Evolutionary conservation across 192 early-diverging fungal species (phyloP).

Genomic region (Coemansia nantahalensis): DNA sequence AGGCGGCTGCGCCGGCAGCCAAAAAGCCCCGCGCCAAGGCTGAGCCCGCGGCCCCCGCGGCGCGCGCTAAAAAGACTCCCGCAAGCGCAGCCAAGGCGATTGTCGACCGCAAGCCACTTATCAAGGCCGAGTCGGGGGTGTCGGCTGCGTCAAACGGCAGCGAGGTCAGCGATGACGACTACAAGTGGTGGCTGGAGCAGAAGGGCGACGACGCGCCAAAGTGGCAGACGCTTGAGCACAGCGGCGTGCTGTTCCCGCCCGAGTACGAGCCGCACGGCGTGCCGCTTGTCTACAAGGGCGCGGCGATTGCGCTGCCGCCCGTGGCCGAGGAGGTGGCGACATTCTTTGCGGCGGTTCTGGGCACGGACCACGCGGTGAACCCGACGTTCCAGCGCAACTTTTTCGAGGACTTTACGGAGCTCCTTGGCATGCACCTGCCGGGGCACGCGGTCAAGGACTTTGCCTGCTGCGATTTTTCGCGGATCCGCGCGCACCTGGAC

Average conservation of each 20-base stretch:
- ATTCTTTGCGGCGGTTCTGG: slow-evolving; percentile 87
- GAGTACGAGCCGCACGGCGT: slow-evolving; percentile 86
- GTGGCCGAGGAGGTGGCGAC: slow-evolving; percentile 92
- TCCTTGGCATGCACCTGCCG: slow-evolving; percentile 65
- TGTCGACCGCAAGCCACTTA: slow-evolving; percentile 27
- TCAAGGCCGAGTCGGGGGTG: slow-evolving; percentile 41
- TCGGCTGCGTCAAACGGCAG: slow-evolving; percentile 23
- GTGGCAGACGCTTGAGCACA: slow-evolving; percentile 86
- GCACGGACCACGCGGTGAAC: slow-evolving; percentile 81
- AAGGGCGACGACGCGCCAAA: slow-evolving; percentile 66
- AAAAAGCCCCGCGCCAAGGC: slow-evolving; percentile 18
- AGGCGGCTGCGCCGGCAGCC: slow-evolving; percentile 3
- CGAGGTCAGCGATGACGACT: slow-evolving; percentile 56
- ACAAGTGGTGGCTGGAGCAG: slow-evolving; percentile 70
- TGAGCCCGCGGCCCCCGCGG: slow-evolving; percentile 1
- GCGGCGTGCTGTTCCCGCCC: slow-evolving; percentile 88
- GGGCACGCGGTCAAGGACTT: slow-evolving; percentile 73
- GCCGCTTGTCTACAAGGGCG: slow-evolving; percentile 84
- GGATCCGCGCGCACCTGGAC: slow-evolving; percentile 78
- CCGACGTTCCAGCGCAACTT: slow-evolving; percentile 88
- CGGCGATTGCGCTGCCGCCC: slow-evolving; percentile 61
- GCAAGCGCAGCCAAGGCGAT: slow-evolving; percentile 11
- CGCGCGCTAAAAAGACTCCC: not conserved
- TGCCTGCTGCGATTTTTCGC: slow-evolving; percentile 84
- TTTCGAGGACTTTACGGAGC: slow-evolving; percentile 78